Evolutionary conservation across 2,329 filamentous ascomycete genomes (phyloP), one percentile per base, ranked within the genome.

Genomic region (Aspergillus felis): DNA sequence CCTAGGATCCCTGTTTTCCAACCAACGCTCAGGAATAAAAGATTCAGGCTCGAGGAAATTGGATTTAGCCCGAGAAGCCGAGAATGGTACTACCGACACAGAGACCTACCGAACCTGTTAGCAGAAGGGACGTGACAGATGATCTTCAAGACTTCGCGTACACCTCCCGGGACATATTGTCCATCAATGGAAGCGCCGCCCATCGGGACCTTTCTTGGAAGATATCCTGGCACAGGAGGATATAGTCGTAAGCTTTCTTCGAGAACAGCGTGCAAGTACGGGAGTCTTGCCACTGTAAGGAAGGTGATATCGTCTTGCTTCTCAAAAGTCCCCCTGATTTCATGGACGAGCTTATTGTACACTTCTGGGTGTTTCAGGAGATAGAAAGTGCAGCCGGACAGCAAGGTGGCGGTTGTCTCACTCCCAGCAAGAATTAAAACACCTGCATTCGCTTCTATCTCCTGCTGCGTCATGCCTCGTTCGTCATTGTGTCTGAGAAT

Each of bases 401-500:
- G 63, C 7, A 75, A 52, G 0, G 73, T 78, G 0, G 78, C 78
- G 0, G 76, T 76, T 0, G 79, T 80, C 55, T 81, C 78, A 22
- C 73, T 75, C 1, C 78, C 78, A 1, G 77, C 79, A 6, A 76
- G 53, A 61, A 79, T 77, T 38, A 79, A 68, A 0, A 76, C 28
- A 2, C 61, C 58, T 0, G 71, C 64, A 52, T 76, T 77, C 0
- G 69, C 57, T 22, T 77, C 67, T 66, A 80, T 76, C 50, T 81
- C 74, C 1, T 48, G 56, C 25, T 63, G 53, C 3, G 65, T 66
- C 61, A 72, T 61, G 1, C 58, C 60, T 48, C 61, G 61, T 4
- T 66, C 63, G 54, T 69, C 70, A 38, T 72, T 69, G 54, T 72
- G 65, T 3, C 63, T 58, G 8, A 78, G 62, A 0, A 78, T 71